Percentiles rank a stretch among this genome's conserved stretches.
phyloP scores from a whole-genome alignment of 371 early-diverging fungal genomes.

The Phascolomyces articulosus region DNA sequence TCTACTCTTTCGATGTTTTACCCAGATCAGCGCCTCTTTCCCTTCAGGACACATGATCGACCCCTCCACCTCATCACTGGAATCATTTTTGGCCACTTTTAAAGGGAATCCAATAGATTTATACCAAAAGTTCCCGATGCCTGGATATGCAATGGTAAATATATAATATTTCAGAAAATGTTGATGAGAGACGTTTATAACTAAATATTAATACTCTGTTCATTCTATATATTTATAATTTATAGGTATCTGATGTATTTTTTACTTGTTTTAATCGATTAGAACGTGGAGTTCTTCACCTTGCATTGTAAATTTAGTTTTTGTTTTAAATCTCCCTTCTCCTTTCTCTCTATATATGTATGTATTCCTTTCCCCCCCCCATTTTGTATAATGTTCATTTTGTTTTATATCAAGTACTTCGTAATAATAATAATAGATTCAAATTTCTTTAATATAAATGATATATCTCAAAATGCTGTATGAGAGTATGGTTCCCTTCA shows the following conservation, averaged over 20 bases:
- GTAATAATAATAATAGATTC: too few relatives aligned
- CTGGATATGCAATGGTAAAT: constrained; percentile 8
- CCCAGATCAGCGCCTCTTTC: background rate
- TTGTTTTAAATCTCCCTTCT: background rate
- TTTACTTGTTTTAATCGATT: constrained; percentile 4
- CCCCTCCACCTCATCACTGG: background rate
- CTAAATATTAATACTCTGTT: too few relatives aligned
- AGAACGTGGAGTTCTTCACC: background rate
- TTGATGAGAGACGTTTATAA: too few relatives aligned
- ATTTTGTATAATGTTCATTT: too few relatives aligned
- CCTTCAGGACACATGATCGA: constrained; percentile 1
- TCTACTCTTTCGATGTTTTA: background rate
- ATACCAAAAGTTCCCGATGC: constrained; percentile 6
- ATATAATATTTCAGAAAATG: too few relatives aligned
- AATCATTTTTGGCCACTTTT: background rate
- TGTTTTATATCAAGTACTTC: too few relatives aligned
- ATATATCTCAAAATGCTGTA: too few relatives aligned
- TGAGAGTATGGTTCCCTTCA: too few relatives aligned
- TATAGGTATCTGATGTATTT: constrained; percentile 3
- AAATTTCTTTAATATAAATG: too few relatives aligned
- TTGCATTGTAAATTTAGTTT: background rate
- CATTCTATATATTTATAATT: too few relatives aligned
- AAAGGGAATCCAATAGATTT: background rate
- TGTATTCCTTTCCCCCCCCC: too few relatives aligned
- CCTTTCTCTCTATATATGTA: background rate